Percentiles rank a stretch among this genome's conserved stretches.
Conservation (phyloP, 2,329 filamentous ascomycete genomes). For the Ophiognomonia clavigignenti-juglandacearum region DNA sequence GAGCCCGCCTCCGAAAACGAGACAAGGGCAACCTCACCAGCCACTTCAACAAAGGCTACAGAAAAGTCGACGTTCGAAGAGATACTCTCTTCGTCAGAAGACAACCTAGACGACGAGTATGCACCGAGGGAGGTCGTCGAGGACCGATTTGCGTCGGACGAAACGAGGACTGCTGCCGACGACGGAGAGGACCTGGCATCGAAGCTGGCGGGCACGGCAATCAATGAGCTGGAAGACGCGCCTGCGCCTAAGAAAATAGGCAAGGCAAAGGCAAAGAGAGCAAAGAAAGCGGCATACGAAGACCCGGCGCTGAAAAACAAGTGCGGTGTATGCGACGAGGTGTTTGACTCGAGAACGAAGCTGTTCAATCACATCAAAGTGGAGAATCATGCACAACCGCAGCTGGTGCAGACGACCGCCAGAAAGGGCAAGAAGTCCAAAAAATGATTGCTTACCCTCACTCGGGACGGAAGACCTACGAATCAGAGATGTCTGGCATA, state of each 20-base stretch:
- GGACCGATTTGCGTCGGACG: constrained; percentile 5
- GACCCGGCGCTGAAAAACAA: constrained; percentile 29
- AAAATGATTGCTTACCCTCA: constrained; percentile 21
- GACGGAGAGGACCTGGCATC: neutral
- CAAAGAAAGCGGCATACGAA: constrained; percentile 36
- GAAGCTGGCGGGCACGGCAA: neutral
- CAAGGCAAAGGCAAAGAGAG: constrained; percentile 47
- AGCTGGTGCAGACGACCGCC: constrained; percentile 24
- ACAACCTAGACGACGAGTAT: constrained; percentile 35
- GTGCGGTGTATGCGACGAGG: constrained; percentile 40
- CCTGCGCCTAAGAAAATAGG: constrained; percentile 36
- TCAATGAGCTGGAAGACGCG: constrained; percentile 12
- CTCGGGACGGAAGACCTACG: no score
- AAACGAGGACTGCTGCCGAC: neutral
- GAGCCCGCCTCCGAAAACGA: neutral
- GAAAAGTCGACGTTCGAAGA: constrained; percentile 4
- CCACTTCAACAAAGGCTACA: neutral
- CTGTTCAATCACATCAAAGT: constrained; percentile 71
- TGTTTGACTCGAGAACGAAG: constrained; percentile 59
- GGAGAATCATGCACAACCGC: constrained; percentile 51
- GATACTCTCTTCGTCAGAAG: constrained; percentile 11
- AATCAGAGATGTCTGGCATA: no score
- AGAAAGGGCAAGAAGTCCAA: constrained; percentile 34
- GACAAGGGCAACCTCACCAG: neutral
- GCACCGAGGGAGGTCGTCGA: constrained; percentile 40